phyloP scores from a whole-genome alignment of 164 flowering plant species.

The Aristolochia fimbriata region DNA sequence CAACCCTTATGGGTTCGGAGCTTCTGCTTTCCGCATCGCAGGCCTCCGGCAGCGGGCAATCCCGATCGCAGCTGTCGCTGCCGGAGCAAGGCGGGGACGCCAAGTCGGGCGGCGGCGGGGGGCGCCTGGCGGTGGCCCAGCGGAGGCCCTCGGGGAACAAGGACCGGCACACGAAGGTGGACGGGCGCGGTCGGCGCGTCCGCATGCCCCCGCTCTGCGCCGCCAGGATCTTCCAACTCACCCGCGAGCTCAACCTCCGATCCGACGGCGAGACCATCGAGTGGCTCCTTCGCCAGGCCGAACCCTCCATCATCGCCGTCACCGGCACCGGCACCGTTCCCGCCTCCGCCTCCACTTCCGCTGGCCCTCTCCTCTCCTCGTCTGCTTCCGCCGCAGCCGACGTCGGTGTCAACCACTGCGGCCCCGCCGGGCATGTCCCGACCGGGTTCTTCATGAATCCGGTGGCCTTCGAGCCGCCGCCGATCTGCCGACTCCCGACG shows the following conservation, averaged over 20 bases:
- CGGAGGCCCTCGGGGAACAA: neutral
- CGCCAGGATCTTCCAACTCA: conserved; percentile 53
- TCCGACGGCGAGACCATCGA: conserved; percentile 63
- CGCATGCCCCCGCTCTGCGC: conserved; percentile 52
- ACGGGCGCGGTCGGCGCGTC: conserved; percentile 52
- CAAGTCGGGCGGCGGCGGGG: too few relatives aligned
- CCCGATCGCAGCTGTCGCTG: too few relatives aligned
- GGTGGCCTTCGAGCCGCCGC: too few relatives aligned
- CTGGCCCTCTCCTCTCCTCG: conserved; percentile 7
- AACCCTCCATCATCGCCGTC: conserved; percentile 48
- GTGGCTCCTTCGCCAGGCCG: conserved; percentile 58
- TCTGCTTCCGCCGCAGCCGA: neutral
- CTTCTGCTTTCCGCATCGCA: too few relatives aligned
- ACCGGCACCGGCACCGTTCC: conserved; percentile 40
- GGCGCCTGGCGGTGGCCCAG: too few relatives aligned
- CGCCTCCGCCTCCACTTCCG: conserved; percentile 12
- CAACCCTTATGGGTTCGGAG: too few relatives aligned
- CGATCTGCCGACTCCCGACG: too few relatives aligned
- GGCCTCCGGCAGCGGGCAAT: too few relatives aligned
- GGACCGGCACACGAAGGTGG: conserved; percentile 50
- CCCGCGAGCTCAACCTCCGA: conserved; percentile 59
- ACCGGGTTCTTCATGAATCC: too few relatives aligned
- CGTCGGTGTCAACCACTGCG: too few relatives aligned
- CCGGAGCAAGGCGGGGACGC: too few relatives aligned
- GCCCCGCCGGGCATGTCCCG: too few relatives aligned